phyloP scores from a whole-genome alignment of 2,329 filamentous ascomycete genomes.

The Talaromyces funiculosus region DNA sequence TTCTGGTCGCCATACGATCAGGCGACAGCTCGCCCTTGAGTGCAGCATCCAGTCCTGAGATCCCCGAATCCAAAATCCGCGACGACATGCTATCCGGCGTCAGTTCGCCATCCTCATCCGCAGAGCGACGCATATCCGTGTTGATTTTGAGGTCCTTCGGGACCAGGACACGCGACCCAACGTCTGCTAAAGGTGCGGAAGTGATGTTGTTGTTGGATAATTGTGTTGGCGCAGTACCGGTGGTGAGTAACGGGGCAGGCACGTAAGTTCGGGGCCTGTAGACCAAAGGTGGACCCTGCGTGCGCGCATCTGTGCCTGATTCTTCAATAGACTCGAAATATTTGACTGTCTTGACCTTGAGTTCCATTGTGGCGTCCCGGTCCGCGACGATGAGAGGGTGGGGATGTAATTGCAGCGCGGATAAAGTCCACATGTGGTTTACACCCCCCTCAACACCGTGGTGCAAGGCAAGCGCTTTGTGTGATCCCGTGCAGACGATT shows the following conservation, averaged over 20 bases:
- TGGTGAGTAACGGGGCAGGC: slow-evolving; percentile 23
- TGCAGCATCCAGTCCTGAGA: slow-evolving; percentile 37
- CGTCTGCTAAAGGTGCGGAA: slow-evolving; percentile 23
- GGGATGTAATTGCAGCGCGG: slow-evolving; percentile 71
- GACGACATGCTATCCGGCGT: slow-evolving; percentile 47
- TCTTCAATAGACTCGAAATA: slow-evolving; percentile 70
- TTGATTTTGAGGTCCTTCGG: slow-evolving; percentile 43
- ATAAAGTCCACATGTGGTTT: slow-evolving; percentile 89
- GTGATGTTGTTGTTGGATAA: slow-evolving; percentile 12
- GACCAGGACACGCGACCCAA: slow-evolving; percentile 20
- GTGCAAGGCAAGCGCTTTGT: slow-evolving; percentile 74
- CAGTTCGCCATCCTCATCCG: slow-evolving; percentile 38
- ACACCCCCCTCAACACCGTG: slow-evolving; percentile 75
- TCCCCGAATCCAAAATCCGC: slow-evolving; percentile 41
- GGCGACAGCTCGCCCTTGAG: slow-evolving; percentile 39
- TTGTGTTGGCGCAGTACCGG: slow-evolving; percentile 16
- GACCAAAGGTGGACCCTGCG: slow-evolving; percentile 39
- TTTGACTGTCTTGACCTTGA: slow-evolving; percentile 68
- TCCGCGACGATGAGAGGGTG: slow-evolving; percentile 79
- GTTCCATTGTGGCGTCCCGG: slow-evolving; percentile 68
- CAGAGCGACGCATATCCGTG: slow-evolving; percentile 33
- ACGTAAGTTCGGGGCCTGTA: slow-evolving; percentile 35
- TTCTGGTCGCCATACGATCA: slow-evolving; percentile 39
- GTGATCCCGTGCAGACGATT: slow-evolving; percentile 73
- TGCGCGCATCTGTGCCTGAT: slow-evolving; percentile 48